Conservation (phyloP, 1,139 yeast species). For the Geotrichum australiense region DNA sequence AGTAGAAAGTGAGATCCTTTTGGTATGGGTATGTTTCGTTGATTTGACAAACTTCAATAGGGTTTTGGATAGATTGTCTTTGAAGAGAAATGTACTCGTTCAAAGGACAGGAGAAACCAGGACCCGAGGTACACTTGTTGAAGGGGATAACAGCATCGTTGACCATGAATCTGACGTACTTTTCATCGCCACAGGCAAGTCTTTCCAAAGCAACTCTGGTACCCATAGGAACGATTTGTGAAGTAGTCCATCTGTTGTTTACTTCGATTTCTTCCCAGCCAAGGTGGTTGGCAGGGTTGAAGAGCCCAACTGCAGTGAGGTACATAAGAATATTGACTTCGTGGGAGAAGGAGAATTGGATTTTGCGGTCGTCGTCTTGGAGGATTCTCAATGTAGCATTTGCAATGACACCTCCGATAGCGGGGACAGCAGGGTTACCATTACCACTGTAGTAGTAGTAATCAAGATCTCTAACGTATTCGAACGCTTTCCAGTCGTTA, state of each 20-base stretch:
- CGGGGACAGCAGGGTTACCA: slow-evolving; percentile 42
- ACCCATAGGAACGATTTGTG: slow-evolving; percentile 51
- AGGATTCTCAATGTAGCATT: slow-evolving; percentile 45
- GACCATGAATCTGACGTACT: slow-evolving; percentile 47
- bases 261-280: slow-evolving; percentile 36
- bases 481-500: slow-evolving; percentile 47
- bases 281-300: slow-evolving; percentile 36
- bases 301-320: slow-evolving; percentile 47
- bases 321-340: slow-evolving; percentile 50
- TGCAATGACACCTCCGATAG: slow-evolving; percentile 45
- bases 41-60: slow-evolving; percentile 12
- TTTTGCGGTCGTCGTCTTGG: slow-evolving; percentile 30
- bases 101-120: slow-evolving; percentile 53
- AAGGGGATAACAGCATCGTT: slow-evolving; percentile 59
- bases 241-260: slow-evolving; percentile 41
- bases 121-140: slow-evolving; percentile 47
- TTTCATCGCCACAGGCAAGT: slow-evolving; percentile 34
- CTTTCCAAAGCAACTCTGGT: slow-evolving; percentile 50
- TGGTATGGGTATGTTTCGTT: slow-evolving; percentile 3
- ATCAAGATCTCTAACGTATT: slow-evolving; percentile 42
- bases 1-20: slow-evolving; percentile 15
- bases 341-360: slow-evolving; percentile 48
- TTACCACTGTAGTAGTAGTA: slow-evolving; percentile 50
- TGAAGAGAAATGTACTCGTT: slow-evolving; percentile 32
- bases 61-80: slow-evolving; percentile 3